Conservation (phyloP, 139 green algal genomes). For the Closterium sp. region DNA sequence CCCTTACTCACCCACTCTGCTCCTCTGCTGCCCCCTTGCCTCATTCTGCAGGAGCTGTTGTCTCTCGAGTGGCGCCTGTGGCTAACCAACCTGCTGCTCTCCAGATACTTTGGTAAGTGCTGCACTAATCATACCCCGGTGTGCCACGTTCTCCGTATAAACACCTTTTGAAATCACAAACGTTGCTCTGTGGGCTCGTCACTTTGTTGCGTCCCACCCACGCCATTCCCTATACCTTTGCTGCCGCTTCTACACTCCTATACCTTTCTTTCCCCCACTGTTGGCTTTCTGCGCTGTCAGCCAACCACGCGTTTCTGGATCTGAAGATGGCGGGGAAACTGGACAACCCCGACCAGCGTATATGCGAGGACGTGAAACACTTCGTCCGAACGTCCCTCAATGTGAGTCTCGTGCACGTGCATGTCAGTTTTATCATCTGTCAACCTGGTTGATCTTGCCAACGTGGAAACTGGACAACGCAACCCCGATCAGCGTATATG, state of each 20-base stretch:
- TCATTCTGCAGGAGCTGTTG: slow-evolving; percentile 52
- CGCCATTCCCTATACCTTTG: background rate
- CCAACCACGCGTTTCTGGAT: slow-evolving; percentile 20
- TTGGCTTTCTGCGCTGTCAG: slow-evolving; percentile 11
- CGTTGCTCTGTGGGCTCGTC: background rate
- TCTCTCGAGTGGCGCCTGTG: slow-evolving; percentile 66
- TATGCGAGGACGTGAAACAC: slow-evolving; percentile 80
- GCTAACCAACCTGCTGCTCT: slow-evolving; percentile 53
- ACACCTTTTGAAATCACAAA: background rate
- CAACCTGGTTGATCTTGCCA: too few species aligned
- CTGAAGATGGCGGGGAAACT: slow-evolving; percentile 31
- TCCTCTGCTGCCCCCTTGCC: too few species aligned
- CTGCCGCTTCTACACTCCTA: too few species aligned
- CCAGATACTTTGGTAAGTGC: slow-evolving; percentile 61
- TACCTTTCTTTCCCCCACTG: background rate
- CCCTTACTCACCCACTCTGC: too few species aligned
- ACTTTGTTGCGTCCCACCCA: too few species aligned
- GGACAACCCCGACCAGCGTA: slow-evolving; percentile 73
- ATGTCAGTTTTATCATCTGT: too few species aligned
- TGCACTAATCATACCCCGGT: background rate
- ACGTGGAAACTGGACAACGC: slow-evolving; percentile 63
- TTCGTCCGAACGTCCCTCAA: slow-evolving; percentile 59
- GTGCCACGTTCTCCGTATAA: too few species aligned
- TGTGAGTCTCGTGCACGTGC: too few species aligned
- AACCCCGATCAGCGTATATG: slow-evolving; percentile 80